Evolutionary conservation across 202 grass and related monocot genomes (phyloP).

Genomic region (Zoysia matrella): DNA sequence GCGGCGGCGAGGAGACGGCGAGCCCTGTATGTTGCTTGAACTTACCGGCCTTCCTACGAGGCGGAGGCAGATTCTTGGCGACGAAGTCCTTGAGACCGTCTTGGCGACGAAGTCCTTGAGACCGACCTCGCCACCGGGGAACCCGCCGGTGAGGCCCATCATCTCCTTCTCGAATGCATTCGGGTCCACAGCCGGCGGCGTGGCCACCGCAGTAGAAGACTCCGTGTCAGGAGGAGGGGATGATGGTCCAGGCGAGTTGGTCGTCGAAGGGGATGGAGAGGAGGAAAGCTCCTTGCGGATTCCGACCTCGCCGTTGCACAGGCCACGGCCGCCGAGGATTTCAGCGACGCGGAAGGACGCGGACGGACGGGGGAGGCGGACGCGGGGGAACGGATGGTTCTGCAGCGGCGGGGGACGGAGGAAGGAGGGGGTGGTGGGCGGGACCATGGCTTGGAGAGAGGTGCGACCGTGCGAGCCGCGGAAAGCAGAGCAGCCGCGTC

Average conservation of each 20-base stretch:
- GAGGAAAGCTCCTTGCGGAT: constrained; percentile 65
- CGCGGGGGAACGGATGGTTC: constrained; percentile 20
- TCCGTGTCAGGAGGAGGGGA: not conserved
- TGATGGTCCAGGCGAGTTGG: not conserved
- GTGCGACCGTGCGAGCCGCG: not conserved
- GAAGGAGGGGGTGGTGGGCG: constrained; percentile 58
- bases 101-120: constrained; percentile 71
- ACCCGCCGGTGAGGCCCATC: constrained; percentile 89
- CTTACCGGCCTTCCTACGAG: not conserved
- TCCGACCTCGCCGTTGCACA: constrained; percentile 90
- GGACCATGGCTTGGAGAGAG: constrained; percentile 43
- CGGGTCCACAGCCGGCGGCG: constrained; percentile 27
- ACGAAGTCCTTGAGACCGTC: constrained; percentile 77
- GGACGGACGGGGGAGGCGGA: constrained; percentile 27
- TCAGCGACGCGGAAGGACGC: constrained; percentile 70
- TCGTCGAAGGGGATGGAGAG: not conserved
- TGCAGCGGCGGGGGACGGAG: constrained; percentile 44
- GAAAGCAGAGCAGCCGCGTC: not conserved
- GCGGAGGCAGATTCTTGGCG: constrained; percentile 69
- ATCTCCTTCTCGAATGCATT: constrained; percentile 90
- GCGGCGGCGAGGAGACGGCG: constrained; percentile 31
- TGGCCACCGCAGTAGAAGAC: not conserved
- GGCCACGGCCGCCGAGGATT: constrained; percentile 73
- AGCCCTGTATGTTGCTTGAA: not conserved
- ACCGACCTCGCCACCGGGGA: constrained; percentile 84